Conservation (phyloP, 306 rosid genomes). For the Gastrolobium villosum region DNA sequence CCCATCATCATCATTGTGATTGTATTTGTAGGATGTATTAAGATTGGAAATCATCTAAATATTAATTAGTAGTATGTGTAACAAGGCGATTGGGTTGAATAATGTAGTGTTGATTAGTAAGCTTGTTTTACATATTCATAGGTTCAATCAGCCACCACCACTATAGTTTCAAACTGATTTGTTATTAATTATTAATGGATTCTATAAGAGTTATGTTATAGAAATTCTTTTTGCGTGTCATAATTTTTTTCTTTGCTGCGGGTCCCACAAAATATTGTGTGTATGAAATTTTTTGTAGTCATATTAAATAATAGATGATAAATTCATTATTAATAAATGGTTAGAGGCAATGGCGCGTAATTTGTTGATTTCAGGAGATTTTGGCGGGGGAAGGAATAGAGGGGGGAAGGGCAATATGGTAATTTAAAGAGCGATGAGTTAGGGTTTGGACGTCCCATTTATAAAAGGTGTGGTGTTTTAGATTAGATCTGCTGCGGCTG, state of each 20-base stretch:
- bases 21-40: background rate
- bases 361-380: constrained; percentile 47
- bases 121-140: background rate
- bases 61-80: background rate
- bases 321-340: background rate
- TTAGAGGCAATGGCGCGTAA: constrained; percentile 53
- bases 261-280: too few relatives aligned
- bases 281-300: too few relatives aligned
- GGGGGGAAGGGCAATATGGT: constrained; percentile 56
- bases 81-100: background rate
- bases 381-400: constrained; percentile 66
- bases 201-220: too few relatives aligned
- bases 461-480: constrained; percentile 60
- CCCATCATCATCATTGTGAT: constrained; percentile 3
- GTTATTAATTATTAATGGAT: too few relatives aligned
- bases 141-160: background rate
- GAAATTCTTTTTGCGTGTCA: too few relatives aligned
- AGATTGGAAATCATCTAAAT: background rate
- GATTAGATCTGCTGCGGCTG: constrained; percentile 73
- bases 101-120: background rate
- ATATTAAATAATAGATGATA: too few relatives aligned
- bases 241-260: too few relatives aligned
- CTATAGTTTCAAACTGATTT: too few relatives aligned
- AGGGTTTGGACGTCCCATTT: constrained; percentile 82
- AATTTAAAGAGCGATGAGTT: constrained; percentile 46